Base-by-base conservation (phyloP, 345 rosid genomes). In the Rubroshorea leprosula region DNA sequence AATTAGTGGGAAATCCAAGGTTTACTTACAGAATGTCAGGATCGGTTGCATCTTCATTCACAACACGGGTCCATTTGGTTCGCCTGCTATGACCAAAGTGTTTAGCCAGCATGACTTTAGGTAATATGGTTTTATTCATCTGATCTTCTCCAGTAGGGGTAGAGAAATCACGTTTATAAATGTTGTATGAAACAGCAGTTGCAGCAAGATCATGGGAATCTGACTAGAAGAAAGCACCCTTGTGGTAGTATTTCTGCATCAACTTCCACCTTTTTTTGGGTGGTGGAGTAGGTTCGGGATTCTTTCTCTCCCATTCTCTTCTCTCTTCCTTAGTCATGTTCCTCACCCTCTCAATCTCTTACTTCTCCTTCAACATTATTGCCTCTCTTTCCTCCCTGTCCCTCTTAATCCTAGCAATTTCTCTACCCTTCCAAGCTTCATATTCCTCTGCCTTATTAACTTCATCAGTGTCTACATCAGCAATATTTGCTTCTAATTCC, bases 41-140 rank as follows among this genome's bases (percentile, higher is more conserved):
- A 54, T 85, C 93, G 49, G 90, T 87, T 25, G 95, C 82, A 56
- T 84, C 89, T 70, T 87, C 89, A 52, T 75, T 78, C 59, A 87
- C 95, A 73, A 87, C 86, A 73, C 84, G 95, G 10, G 95, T 84
- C 95, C 95, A 82, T 68, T 87, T 87, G 29, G 95, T 84, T 67
- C 88, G 71, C 35, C 95, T 88, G 54, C 90, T 87, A 0, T 90
- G 88, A 67, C 90, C 89, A 59, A 87, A 87, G 77, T 87, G 84
- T 62, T 85, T 80, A 63, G 82, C 89, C 57, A 82, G 92, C 92
- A 85, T 82, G 51, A 85, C 92, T 60, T 82, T 85, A 0, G 92
- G 92, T 51, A 85, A 60, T 59, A 82, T 85, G 38, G 79, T 74
- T 63, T 83, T 86, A 59, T 83, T 80, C 94, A 86, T 70, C 69